These are phyloP conservation scores for Silene noctiflora DNA, from an alignment of 179 eudicot species.

Conservation along the genomic window DNA sequence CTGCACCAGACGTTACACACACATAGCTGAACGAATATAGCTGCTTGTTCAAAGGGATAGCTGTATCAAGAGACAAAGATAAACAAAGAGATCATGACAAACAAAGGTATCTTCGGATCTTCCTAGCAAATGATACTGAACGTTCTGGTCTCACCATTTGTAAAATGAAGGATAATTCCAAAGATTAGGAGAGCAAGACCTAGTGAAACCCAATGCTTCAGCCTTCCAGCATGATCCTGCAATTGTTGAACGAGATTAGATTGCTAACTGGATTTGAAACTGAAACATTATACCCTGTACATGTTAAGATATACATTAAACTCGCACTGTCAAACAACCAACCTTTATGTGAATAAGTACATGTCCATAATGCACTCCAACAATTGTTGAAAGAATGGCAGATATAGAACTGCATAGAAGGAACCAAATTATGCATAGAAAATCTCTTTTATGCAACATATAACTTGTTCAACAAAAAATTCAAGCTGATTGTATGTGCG, in stretches of 20 bases:
- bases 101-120: not conserved
- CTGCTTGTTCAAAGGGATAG: conserved; percentile 85
- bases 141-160: conserved; percentile 45
- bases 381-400: conserved; percentile 70
- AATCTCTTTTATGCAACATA: not conserved
- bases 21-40: conserved; percentile 80
- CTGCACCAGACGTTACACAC: conserved; percentile 81
- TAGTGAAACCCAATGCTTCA: conserved; percentile 61
- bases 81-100: not conserved
- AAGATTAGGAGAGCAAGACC: conserved; percentile 53
- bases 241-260: conserved; percentile 1
- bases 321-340: not conserved
- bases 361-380: conserved; percentile 85
- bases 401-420: conserved; percentile 64
- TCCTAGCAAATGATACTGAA: conserved; percentile 7
- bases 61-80: conserved; percentile 40
- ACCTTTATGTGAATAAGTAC: conserved; percentile 83
- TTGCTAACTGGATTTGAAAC: conserved; percentile 3
- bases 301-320: conserved; percentile 1
- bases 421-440: not conserved
- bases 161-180: conserved; percentile 70
- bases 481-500: not conserved
- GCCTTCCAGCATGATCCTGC: conserved; percentile 66
- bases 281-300: not conserved
- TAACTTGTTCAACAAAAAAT: not conserved